Evolutionary conservation across 192 early-diverging fungal species (phyloP).

Genomic region (Dimargaris xerosporica): DNA sequence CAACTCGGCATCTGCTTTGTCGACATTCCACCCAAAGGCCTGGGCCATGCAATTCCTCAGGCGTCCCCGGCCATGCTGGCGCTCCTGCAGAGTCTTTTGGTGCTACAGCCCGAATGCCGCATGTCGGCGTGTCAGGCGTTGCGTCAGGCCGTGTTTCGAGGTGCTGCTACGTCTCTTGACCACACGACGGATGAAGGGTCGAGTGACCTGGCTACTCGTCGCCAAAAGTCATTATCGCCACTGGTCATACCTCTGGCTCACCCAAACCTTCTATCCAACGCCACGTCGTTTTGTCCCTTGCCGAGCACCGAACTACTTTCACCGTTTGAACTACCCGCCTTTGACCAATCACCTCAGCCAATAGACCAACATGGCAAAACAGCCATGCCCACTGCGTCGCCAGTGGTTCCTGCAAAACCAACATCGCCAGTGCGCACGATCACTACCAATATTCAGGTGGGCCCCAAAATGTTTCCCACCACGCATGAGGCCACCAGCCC

Average conservation of each 20-base stretch:
- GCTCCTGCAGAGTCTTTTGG: constrained; percentile 53
- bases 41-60: constrained; percentile 39
- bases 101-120: constrained; percentile 62
- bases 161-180: background rate
- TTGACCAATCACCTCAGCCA: background rate
- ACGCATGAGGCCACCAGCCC: background rate
- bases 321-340: background rate
- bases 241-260: background rate
- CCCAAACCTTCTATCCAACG: background rate
- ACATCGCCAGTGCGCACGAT: background rate
- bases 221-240: background rate
- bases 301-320: background rate
- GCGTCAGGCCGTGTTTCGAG: constrained; percentile 15
- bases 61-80: constrained; percentile 37
- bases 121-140: constrained; percentile 63
- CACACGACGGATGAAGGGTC: too few species aligned
- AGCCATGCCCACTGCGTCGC: background rate
- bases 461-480: background rate
- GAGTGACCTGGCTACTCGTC: constrained; percentile 4
- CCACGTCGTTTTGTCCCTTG: background rate
- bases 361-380: background rate
- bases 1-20: constrained; percentile 52
- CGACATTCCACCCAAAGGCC: constrained; percentile 30
- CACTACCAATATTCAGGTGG: background rate
- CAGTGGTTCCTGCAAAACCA: background rate